Percentiles rank a stretch among this genome's conserved stretches.
These are phyloP conservation scores for Macrocybe gigantea DNA, from an alignment of 768 basidiomycete species.

Conservation along the genomic window DNA sequence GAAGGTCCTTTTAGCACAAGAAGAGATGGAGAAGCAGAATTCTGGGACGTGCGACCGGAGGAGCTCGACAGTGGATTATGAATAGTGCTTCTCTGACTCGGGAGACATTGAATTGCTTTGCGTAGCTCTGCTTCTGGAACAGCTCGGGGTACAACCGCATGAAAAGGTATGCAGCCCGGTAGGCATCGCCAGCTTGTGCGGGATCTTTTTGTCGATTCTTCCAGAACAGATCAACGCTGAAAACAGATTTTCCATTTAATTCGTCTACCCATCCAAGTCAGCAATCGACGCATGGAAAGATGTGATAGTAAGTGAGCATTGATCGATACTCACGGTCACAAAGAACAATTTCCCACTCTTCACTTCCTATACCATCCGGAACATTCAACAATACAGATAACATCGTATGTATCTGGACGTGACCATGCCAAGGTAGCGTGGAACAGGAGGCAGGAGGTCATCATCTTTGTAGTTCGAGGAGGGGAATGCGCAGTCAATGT, in stretches of 20 bases:
- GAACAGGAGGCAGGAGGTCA: neutral
- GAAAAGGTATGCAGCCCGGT: constrained; percentile 45
- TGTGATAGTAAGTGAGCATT: neutral
- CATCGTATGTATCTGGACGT: constrained; percentile 23
- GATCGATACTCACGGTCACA: constrained; percentile 37
- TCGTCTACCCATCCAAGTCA: constrained; percentile 30
- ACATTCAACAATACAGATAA: constrained; percentile 54
- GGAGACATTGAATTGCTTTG: no score
- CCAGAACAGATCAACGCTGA: constrained; percentile 52
- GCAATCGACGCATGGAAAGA: neutral
- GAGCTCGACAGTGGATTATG: no score
- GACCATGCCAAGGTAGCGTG: constrained; percentile 6
- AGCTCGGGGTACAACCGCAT: constrained; percentile 36
- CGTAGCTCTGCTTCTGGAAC: neutral
- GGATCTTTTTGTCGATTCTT: constrained; percentile 47
- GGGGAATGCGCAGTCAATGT: constrained; percentile 53
- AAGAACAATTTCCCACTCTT: constrained; percentile 59
- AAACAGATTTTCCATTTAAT: constrained; percentile 50
- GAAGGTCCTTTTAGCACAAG: constrained; percentile 36
- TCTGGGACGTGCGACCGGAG: neutral
- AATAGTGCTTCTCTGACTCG: no score
- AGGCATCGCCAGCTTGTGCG: constrained; percentile 42
- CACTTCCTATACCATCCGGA: constrained; percentile 54
- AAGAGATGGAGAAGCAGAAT: constrained; percentile 16
- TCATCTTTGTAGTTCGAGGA: constrained; percentile 36